Base-by-base conservation (phyloP, 164 flowering plant species). In the Liriodendron chinense region DNA sequence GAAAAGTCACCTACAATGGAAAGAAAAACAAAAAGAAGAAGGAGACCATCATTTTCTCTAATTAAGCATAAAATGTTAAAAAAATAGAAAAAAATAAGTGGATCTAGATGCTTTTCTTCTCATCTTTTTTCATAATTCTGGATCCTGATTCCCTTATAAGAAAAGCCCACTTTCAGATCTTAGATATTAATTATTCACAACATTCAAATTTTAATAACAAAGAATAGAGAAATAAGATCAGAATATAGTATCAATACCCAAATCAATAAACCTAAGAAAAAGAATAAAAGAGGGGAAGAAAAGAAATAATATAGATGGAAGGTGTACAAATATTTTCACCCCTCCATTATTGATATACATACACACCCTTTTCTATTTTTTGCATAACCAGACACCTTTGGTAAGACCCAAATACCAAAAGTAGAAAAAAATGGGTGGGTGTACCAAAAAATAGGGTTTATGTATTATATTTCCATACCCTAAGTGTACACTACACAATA, bases 1-100 rank as follows among this genome's bases (percentile, higher is more conserved):
- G 77, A 88, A 88, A 66, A 49, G 72, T 70, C 25, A 70, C 72
- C 61, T 70, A 70, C 16, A 43, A 16, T 34, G 10, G 21, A 68
- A 47, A 68, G 7, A 68, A 65, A 10, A 7, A 18, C 1, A 14
- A 26, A 68, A 34, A 68, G 34, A 0, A 68, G 0, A 9, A 65
- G 10, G 10, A 7, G 10, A 12, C 53, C 20, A 65, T 26, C 21
- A 7, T 7, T n/a, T 16, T 43, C 23, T n/a, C 13, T 43, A 34
- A 16, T 68, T 7, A 47, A 5, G 9, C 69, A 26, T 14, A 49
- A 49, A 49, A 7, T 49, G 9, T 3, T 14, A 43, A 68, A 28
- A 68, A 13, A 25, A 47, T 9, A 68, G 23, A 8, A 47, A 47
- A 47, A 47, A 34, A 18, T 24, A 34, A 68, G 23, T 34, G 14